phyloP scores from a whole-genome alignment of 2,329 filamentous ascomycete genomes.

The Alternaria postmessia region DNA sequence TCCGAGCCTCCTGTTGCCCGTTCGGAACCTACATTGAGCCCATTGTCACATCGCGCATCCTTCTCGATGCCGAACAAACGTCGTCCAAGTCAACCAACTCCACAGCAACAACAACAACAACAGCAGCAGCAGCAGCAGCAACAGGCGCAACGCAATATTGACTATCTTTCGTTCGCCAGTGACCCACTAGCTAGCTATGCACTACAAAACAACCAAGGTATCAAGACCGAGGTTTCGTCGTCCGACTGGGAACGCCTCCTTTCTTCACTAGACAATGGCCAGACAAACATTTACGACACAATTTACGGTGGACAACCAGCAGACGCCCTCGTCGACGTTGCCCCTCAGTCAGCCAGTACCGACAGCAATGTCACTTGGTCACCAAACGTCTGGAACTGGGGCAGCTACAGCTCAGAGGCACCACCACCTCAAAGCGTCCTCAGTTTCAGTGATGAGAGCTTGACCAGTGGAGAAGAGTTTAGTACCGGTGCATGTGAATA shows the following conservation, averaged over 20 bases:
- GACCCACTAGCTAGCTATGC: conserved; percentile 47
- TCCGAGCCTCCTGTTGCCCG: conserved; percentile 55
- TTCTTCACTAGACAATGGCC: conserved; percentile 79
- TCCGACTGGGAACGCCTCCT: conserved; percentile 85
- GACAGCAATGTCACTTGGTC: conserved; percentile 48
- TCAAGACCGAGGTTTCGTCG: conserved; percentile 61
- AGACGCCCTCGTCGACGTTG: conserved; percentile 47
- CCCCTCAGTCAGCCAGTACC: conserved; percentile 38
- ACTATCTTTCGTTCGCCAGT: conserved; percentile 57
- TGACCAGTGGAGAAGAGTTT: conserved; percentile 62
- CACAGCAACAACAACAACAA: conserved; percentile 14
- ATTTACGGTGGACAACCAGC: conserved; percentile 74
- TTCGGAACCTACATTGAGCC: conserved; percentile 59
- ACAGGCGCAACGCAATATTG: conserved; percentile 50
- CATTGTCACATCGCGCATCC: conserved; percentile 47
- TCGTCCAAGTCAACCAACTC: conserved; percentile 41
- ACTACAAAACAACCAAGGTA: conserved; percentile 48
- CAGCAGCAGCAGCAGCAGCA: conserved; percentile 40
- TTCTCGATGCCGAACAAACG: conserved; percentile 44
- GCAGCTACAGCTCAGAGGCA: conserved; percentile 34
- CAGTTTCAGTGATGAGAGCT: conserved; percentile 67
- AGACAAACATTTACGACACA: conserved; percentile 83
- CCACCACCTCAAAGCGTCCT: conserved; percentile 62
- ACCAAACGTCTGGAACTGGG: conserved; percentile 48
- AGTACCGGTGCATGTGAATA: conserved; percentile 40